These are phyloP conservation scores for Phytophthora palmivora DNA, from an alignment of 352 stramenopile species.

Conservation along the genomic window DNA sequence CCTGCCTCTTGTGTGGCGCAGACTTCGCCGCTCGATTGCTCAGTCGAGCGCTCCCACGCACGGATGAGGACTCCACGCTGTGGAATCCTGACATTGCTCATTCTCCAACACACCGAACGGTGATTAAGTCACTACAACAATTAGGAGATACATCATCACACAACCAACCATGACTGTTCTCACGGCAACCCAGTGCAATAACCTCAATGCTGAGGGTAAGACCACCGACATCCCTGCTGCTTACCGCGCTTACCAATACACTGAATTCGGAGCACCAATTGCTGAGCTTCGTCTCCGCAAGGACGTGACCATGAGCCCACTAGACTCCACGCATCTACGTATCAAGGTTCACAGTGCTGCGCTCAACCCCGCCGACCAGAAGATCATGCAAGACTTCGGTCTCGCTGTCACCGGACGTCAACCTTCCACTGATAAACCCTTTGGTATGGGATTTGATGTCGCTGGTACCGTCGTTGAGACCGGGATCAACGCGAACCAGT, in stretches of 20 bases:
- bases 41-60: not conserved
- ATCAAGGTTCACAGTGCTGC: slow-evolving; percentile 67
- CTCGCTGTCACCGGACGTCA: slow-evolving; percentile 40
- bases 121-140: slow-evolving; percentile 12
- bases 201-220: not conserved
- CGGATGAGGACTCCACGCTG: not conserved
- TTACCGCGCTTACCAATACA: slow-evolving; percentile 33
- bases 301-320: slow-evolving; percentile 13
- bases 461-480: slow-evolving; percentile 67
- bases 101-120: not conserved
- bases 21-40: slow-evolving; percentile 7
- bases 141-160: too few species aligned
- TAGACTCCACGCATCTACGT: slow-evolving; percentile 46
- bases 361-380: slow-evolving; percentile 78
- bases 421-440: slow-evolving; percentile 39
- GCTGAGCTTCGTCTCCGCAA: slow-evolving; percentile 25
- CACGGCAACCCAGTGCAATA: not conserved
- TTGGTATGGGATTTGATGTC: slow-evolving; percentile 69
- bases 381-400: slow-evolving; percentile 50
- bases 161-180: slow-evolving; percentile 16
- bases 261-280: slow-evolving; percentile 15
- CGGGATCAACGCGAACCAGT: slow-evolving; percentile 45
- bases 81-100: not conserved
- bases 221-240: not conserved
- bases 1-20: slow-evolving; percentile 1